These are phyloP conservation scores for Lachancea thermotolerans DNA, from an alignment of 805 yeast genomes.

Conservation along the genomic window DNA sequence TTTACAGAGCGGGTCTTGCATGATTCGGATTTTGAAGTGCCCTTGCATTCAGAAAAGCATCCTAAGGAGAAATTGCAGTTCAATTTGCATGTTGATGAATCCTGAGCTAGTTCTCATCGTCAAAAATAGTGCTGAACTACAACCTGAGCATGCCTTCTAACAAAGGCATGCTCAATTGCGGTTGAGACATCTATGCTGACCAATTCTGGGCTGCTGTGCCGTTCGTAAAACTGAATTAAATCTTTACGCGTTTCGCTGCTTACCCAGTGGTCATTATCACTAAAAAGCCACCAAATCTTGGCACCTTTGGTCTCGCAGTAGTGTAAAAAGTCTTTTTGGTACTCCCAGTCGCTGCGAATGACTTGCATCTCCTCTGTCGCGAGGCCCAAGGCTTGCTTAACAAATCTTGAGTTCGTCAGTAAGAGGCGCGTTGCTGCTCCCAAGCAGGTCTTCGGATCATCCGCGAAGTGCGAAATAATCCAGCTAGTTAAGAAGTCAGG, in stretches of 20 bases:
- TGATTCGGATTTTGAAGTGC: slow-evolving; percentile 35
- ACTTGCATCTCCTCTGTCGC: slow-evolving; percentile 53
- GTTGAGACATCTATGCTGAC: slow-evolving; percentile 30
- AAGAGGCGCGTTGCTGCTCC: slow-evolving; percentile 41
- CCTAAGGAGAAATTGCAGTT: slow-evolving; percentile 20
- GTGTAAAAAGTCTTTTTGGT: slow-evolving; percentile 44
- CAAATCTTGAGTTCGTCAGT: slow-evolving; percentile 36
- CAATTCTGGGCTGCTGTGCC: slow-evolving; percentile 16
- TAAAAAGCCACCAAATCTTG: slow-evolving; percentile 50
- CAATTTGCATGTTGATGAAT: slow-evolving; percentile 12
- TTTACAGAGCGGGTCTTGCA: slow-evolving; percentile 61
- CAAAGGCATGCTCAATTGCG: slow-evolving; percentile 51
- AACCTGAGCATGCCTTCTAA: slow-evolving; percentile 47
- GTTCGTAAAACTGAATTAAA: slow-evolving; percentile 35
- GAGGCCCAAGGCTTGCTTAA: slow-evolving; percentile 48
- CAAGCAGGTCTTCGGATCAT: slow-evolving; percentile 12
- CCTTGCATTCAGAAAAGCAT: slow-evolving; percentile 15
- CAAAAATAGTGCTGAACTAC: slow-evolving; percentile 15
- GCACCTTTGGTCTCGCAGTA: slow-evolving; percentile 21
- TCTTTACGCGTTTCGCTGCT: slow-evolving; percentile 42
- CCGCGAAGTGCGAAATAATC: slow-evolving; percentile 28
- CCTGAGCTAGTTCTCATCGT: not conserved
- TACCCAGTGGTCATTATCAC: slow-evolving; percentile 63
- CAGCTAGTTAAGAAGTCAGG: slow-evolving; percentile 25
- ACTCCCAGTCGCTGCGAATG: slow-evolving; percentile 43